Percentiles rank a stretch among this genome's conserved stretches.
Conservation (phyloP, 2,329 filamentous ascomycete genomes). For the Penicillium sp. region DNA sequence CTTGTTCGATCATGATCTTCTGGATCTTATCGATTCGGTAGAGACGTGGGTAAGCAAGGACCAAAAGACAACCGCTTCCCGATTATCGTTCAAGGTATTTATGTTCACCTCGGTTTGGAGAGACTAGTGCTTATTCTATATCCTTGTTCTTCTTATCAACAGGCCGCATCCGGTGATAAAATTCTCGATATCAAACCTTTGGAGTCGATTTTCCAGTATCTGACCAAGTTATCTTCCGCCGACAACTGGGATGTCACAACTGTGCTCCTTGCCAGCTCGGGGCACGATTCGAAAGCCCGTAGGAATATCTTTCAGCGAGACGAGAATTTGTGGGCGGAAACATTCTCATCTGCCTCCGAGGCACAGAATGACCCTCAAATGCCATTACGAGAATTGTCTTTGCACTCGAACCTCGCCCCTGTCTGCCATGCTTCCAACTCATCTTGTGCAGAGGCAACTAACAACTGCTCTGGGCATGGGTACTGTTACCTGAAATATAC, state of each 20-base stretch:
- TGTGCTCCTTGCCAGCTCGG: background rate
- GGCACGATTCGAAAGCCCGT: background rate
- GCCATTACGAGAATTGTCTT: conserved; percentile 27
- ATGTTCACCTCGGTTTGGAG: background rate
- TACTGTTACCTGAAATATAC: conserved; percentile 68
- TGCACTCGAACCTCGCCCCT: conserved; percentile 58
- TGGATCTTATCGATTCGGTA: conserved; percentile 40
- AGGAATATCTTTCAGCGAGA: background rate
- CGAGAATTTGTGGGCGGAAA: background rate
- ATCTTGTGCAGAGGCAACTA: conserved; percentile 68
- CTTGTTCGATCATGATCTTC: conserved; percentile 15
- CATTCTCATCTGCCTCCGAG: background rate
- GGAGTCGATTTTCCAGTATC: conserved; percentile 45
- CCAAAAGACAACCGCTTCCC: conserved; percentile 22
- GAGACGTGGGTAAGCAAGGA: conserved; percentile 31
- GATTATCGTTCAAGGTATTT: conserved; percentile 36
- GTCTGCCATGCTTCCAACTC: conserved; percentile 72
- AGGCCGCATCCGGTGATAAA: conserved; percentile 8
- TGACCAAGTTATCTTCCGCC: conserved; percentile 50
- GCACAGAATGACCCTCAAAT: background rate
- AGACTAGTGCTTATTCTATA: conserved; percentile 13
- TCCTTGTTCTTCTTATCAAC: background rate
- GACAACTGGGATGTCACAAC: conserved; percentile 59
- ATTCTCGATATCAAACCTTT: conserved; percentile 45
- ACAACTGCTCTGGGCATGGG: conserved; percentile 81